Percentiles rank a stretch among this genome's conserved stretches.
phyloP scores from a whole-genome alignment of 495 filamentous ascomycete genomes.

The Pseudomonodictys pantanalensis region DNA sequence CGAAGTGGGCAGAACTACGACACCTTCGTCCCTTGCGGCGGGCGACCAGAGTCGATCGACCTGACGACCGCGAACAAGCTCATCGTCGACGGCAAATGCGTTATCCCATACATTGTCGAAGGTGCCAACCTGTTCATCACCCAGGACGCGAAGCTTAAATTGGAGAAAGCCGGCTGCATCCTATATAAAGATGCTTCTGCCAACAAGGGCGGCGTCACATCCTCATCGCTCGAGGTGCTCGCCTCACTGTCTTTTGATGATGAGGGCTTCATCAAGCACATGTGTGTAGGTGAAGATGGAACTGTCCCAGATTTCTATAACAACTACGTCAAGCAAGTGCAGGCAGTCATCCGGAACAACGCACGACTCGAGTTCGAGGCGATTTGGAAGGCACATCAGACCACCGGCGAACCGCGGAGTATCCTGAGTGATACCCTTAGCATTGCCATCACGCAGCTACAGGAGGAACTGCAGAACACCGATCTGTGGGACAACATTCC shows the following conservation, averaged over 20 bases:
- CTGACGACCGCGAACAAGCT: conserved; percentile 79
- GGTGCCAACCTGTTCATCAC: conserved; percentile 98
- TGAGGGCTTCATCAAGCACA: conserved; percentile 78
- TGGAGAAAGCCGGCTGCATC: conserved; percentile 90
- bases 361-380: conserved; percentile 94
- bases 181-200: conserved; percentile 97
- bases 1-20: conserved; percentile 73
- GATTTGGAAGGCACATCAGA: conserved; percentile 89
- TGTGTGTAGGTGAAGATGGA: conserved; percentile 81
- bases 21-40: conserved; percentile 92
- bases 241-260: conserved; percentile 94
- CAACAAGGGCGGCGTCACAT: conserved; percentile 98
- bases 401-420: conserved; percentile 73
- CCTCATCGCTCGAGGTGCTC: conserved; percentile 94
- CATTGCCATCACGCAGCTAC: conserved; percentile 85
- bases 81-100: conserved; percentile 76
- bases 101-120: conserved; percentile 92
- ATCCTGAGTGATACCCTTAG: conserved; percentile 86
- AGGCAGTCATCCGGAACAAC: conserved; percentile 83
- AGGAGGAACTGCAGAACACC: conserved; percentile 91
- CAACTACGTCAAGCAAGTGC: conserved; percentile 87
- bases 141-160: conserved; percentile 91
- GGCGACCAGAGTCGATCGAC: conserved; percentile 95
- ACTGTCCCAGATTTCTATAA: conserved; percentile 85
- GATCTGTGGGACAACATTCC: conserved; percentile 83